These are phyloP conservation scores for Bruguiera hainesii DNA, from an alignment of 441 rosid species.

Conservation along the genomic window DNA sequence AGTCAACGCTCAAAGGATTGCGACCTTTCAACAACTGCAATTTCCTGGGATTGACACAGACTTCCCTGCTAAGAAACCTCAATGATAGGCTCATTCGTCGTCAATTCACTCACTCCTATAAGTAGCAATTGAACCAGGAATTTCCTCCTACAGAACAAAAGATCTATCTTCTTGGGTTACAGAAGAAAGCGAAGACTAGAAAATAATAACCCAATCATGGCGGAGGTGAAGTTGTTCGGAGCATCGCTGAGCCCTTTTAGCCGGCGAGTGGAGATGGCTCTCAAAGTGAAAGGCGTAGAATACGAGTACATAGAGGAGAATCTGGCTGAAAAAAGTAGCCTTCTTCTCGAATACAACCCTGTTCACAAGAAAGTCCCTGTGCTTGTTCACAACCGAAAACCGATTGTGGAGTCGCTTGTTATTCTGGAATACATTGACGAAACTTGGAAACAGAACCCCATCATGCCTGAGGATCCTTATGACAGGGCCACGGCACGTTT, in stretches of 20 bases:
- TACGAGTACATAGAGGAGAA: conserved; percentile 26
- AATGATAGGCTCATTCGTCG: too few species aligned
- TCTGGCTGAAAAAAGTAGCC: conserved; percentile 19
- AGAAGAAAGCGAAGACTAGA: too few species aligned
- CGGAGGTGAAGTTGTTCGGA: conserved; percentile 20
- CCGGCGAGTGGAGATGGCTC: conserved; percentile 18
- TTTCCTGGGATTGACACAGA: too few species aligned
- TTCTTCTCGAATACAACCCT: conserved; percentile 22
- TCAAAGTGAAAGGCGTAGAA: conserved; percentile 22
- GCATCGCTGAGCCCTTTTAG: conserved; percentile 18
- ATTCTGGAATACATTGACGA: conserved; percentile 26
- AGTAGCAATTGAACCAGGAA: too few species aligned
- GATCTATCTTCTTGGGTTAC: too few species aligned
- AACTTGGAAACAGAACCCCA: conserved; percentile 36
- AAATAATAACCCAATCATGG: not conserved
- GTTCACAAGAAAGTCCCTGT: conserved; percentile 28
- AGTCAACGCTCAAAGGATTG: too few species aligned
- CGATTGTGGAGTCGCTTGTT: conserved; percentile 16
- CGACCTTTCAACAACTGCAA: too few species aligned
- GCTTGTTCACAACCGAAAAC: conserved; percentile 17
- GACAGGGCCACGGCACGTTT: conserved; percentile 55
- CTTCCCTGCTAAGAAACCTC: too few species aligned
- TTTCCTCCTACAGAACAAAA: too few species aligned
- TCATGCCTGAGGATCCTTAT: conserved; percentile 50
- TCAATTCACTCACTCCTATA: too few species aligned